Conservation (phyloP, 805 yeast species). For the Maudiozyma serrabonitensis region DNA sequence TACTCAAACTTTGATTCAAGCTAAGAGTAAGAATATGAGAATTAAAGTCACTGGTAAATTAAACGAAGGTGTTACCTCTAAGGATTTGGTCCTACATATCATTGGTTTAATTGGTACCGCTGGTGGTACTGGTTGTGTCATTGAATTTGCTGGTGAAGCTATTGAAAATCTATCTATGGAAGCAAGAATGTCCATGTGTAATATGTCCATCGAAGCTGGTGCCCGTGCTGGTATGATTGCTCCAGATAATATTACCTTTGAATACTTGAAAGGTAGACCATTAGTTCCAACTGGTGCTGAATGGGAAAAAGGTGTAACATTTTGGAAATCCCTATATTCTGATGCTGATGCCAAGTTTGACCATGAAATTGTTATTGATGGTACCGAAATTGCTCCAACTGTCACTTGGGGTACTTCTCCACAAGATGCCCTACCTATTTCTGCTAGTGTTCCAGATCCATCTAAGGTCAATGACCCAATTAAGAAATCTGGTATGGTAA, state of each 20-base stretch:
- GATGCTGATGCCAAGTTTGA: slow-evolving; percentile 91
- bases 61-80: slow-evolving; percentile 84
- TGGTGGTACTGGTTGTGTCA: slow-evolving; percentile 96
- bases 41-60: slow-evolving; percentile 77
- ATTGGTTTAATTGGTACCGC: slow-evolving; percentile 98
- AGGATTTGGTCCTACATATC: slow-evolving; percentile 88
- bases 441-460: slow-evolving; percentile 88
- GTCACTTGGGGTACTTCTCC: slow-evolving; percentile 99
- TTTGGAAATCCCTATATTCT: slow-evolving; percentile 82
- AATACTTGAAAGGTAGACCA: slow-evolving; percentile 87
- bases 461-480: slow-evolving; percentile 59
- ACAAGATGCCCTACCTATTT: slow-evolving; percentile 94
- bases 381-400: slow-evolving; percentile 84
- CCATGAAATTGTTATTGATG: slow-evolving; percentile 68
- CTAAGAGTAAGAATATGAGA: slow-evolving; percentile 94
- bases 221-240: slow-evolving; percentile 99
- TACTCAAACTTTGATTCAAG: slow-evolving; percentile 90
- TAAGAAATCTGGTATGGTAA: slow-evolving; percentile 73
- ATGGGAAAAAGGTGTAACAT: slow-evolving; percentile 88
- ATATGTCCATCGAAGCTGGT: slow-evolving; percentile 98
- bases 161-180: slow-evolving; percentile 87
- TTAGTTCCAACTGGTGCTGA: slow-evolving; percentile 88
- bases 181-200: slow-evolving; percentile 98
- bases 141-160: slow-evolving; percentile 95
- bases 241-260: slow-evolving; percentile 84